Evolutionary conservation across 1,284 basidiomycete genomes (phyloP).

Genomic region (Apiotrichum brassicae): DNA sequence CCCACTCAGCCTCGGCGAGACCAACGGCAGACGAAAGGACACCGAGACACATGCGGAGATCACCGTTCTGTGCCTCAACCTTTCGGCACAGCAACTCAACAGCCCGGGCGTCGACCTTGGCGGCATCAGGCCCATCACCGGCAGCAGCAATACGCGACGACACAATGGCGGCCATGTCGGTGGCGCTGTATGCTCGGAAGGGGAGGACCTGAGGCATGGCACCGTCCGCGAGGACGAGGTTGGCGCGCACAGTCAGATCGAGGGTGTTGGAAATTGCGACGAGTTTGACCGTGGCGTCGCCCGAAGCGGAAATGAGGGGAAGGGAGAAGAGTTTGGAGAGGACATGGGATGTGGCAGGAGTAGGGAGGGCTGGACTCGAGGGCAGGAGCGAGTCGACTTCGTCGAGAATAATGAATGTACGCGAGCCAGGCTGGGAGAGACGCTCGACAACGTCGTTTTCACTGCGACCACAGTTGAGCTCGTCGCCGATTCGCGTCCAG

Average conservation of each 20-base stretch:
- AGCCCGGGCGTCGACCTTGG: slow-evolving; percentile 41
- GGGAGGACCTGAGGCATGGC: slow-evolving; percentile 38
- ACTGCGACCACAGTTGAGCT: slow-evolving; percentile 29
- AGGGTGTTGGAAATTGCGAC: slow-evolving; percentile 48
- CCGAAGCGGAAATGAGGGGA: slow-evolving; percentile 25
- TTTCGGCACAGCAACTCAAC: slow-evolving; percentile 43
- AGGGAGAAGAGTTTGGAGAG: slow-evolving; percentile 43
- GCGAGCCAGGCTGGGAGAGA: slow-evolving; percentile 14
- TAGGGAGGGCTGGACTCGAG: slow-evolving; percentile 27
- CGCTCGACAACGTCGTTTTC: slow-evolving; percentile 29
- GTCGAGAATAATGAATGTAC: slow-evolving; percentile 43
- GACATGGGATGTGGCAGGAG: slow-evolving; percentile 38
- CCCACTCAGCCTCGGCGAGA: slow-evolving; percentile 44
- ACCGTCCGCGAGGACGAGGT: slow-evolving; percentile 35
- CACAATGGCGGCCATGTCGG: slow-evolving; percentile 44
- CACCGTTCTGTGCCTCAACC: slow-evolving; percentile 48
- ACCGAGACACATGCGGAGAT: slow-evolving; percentile 46
- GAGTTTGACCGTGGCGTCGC: slow-evolving; percentile 32
- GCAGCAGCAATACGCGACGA: slow-evolving; percentile 28
- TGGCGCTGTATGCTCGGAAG: slow-evolving; percentile 42
- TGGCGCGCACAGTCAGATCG: slow-evolving; percentile 44
- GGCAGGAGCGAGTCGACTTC: slow-evolving; percentile 47
- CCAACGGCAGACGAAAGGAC: slow-evolving; percentile 40
- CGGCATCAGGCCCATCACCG: slow-evolving; percentile 9
- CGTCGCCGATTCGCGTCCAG: slow-evolving; percentile 35